Base-by-base conservation (phyloP, 2,329 filamentous ascomycete genomes). In the Elsinoe perseae region DNA sequence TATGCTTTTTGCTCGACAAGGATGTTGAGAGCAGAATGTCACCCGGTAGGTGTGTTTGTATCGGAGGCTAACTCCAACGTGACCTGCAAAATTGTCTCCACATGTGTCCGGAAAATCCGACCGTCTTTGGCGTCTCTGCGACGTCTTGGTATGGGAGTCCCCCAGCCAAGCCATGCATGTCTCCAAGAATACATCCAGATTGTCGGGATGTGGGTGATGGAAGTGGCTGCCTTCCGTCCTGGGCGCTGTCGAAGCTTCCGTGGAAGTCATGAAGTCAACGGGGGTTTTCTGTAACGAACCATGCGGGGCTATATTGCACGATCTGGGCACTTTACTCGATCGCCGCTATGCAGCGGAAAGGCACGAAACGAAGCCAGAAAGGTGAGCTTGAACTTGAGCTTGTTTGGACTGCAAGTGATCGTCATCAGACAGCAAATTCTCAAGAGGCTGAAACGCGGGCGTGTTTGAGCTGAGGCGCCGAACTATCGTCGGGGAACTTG, bases 261-360 rank as follows among this genome's bases (percentile, higher is more conserved):
- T 21, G 40, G 40, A 43, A 43, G 32, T 43, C 40, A 43, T 43
- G 40, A 43, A 43, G 40, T 43, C 40, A 43, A 43, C 18, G 16
- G 16, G 21, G 18, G 16, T 43, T 10, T 20, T 18, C 40, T 43
- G 40, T 23, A 23, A 43, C 40, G 21, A 44, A 44, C 40, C 10
- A 44, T 25, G 40, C 40, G 40, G 40, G 40, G 38, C n/a, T 18
- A 44, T 44, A 44, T 44, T 44, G 23, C 9, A 44, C 40, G 40
- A 44, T 44, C 40, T 44, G 40, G 40, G 20, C 40, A 44, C 40
- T 44, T 44, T 44, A 27, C 40, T 44, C 40, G 40, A 44, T 44
- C 40, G 40, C 10, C 18, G 40, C 40, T 12, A 23, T 44, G 34
- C 40, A 44, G 40, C 40, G 40, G 40, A 16, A 44, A 44, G 40